Evolutionary conservation across 768 basidiomycete species (phyloP), one percentile per base, ranked within the genome.

Genomic region (Pleurotus pulmonarius): DNA sequence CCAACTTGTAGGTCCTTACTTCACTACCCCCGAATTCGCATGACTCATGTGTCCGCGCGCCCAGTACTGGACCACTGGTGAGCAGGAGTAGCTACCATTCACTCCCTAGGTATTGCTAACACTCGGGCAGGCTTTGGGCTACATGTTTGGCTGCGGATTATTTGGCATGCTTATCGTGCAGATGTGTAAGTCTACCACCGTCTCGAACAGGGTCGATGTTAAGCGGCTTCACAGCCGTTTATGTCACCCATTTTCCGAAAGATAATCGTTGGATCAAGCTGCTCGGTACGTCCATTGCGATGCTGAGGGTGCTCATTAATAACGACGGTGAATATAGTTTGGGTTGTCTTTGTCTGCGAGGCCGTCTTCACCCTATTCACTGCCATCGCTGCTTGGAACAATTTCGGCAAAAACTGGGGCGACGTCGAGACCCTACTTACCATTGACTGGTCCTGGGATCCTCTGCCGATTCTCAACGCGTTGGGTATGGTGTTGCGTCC

Each of bases 141-240:
- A 63, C 25, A 46, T 63, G 41, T 63, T 62, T 52, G 54, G 62
- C 34, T 65, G 60, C 37, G 29, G 46, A 34, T 45, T 65, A 24
- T 61, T 56, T 38, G 64, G 64, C 26, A 60, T 65, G 16, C 59
- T 63, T 20, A 46, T 65, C 20, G 60, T 63, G 6, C 62, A 65
- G 22, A 25, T 65, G 22, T 63, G 60, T 63, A 18, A 52, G 62
- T 54, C 25, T n/a, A 9, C 20, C 15, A 39, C 26, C 22, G 24
- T 37, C 9, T 20, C 46, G 18, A 5, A 25, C 25, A 40, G 22
- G 1, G 45, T 41, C 12, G 8, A 26, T 20, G 16, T 12, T n/a
- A 37, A 15, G 25, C 37, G 22, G 13, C 22, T n/a, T 26, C n/a
- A n/a, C 39, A 65, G 64, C 47, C 53, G 46, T 65, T 18, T 65